A percentile compares a stretch with the other conserved stretches of the same genome.
These are phyloP conservation scores for Carex kokanica DNA, from an alignment of 176 grass and related monocot species.

Conservation along the genomic window DNA sequence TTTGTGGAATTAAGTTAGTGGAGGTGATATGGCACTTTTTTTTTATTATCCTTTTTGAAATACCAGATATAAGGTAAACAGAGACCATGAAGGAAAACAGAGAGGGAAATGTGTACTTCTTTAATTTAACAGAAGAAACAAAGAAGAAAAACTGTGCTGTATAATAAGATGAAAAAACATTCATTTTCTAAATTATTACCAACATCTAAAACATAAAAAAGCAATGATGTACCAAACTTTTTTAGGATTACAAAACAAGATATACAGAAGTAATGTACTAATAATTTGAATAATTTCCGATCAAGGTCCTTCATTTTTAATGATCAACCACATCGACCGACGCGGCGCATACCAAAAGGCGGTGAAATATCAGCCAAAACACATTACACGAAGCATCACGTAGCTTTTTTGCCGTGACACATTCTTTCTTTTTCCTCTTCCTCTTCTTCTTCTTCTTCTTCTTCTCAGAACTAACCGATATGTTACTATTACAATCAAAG, in stretches of 20 bases:
- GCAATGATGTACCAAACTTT: background rate
- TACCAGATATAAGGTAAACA: too few relatives aligned
- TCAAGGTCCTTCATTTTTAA: background rate
- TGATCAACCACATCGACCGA: slow-evolving; percentile 67
- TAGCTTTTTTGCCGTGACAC: slow-evolving; percentile 39
- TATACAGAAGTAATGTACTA: slow-evolving; percentile 11
- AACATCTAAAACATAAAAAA: background rate
- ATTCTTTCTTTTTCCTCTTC: slow-evolving; percentile 25
- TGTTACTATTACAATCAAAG: slow-evolving; percentile 34
- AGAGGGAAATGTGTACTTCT: background rate
- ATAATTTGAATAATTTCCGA: background rate
- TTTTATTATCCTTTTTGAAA: too few relatives aligned
- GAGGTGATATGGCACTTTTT: background rate
- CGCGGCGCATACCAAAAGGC: slow-evolving; percentile 62
- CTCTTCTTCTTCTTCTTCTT: background rate
- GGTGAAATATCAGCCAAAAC: slow-evolving; percentile 46
- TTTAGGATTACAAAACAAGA: slow-evolving; percentile 2
- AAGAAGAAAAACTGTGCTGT: background rate
- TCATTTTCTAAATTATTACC: background rate
- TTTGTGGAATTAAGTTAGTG: too few relatives aligned
- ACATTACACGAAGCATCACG: slow-evolving; percentile 49
- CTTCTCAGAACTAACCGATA: background rate
- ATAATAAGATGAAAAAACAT: background rate
- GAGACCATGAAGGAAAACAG: background rate
- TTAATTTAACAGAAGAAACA: background rate